Evolutionary conservation across 1,284 basidiomycete species (phyloP).

Genomic region (Tilletia horrida): DNA sequence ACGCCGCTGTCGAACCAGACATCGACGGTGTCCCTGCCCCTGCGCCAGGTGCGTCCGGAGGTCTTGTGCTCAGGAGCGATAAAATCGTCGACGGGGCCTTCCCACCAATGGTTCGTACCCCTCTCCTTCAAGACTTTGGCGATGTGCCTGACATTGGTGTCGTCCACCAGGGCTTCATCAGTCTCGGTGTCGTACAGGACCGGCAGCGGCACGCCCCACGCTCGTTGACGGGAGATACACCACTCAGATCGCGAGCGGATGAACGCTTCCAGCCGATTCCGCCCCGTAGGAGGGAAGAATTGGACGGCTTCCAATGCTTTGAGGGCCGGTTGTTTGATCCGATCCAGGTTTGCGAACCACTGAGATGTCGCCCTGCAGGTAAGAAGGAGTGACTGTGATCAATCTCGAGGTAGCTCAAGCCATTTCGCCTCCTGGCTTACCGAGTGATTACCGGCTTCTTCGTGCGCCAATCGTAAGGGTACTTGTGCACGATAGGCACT

Average conservation of each 20-base stretch:
- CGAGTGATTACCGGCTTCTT: slow-evolving; percentile 85
- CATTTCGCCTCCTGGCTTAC: slow-evolving; percentile 58
- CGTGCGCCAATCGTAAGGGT: slow-evolving; percentile 97
- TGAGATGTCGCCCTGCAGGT: slow-evolving; percentile 79
- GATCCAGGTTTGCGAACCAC: slow-evolving; percentile 91
- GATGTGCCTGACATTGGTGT: slow-evolving; percentile 72
- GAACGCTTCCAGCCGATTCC: slow-evolving; percentile 72
- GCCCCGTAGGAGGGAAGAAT: slow-evolving; percentile 66
- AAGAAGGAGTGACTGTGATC: too few relatives aligned
- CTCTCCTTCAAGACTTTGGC: slow-evolving; percentile 69
- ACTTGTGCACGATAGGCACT: slow-evolving; percentile 73
- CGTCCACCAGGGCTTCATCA: slow-evolving; percentile 65
- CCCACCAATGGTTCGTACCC: slow-evolving; percentile 87
- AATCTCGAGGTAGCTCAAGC: too few relatives aligned
- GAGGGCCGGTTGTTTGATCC: slow-evolving; percentile 74
- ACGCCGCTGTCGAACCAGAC: slow-evolving; percentile 99
- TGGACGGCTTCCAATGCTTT: slow-evolving; percentile 68
- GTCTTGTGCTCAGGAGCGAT: slow-evolving; percentile 42
- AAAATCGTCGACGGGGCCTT: slow-evolving; percentile 78
- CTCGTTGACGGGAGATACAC: slow-evolving; percentile 97
- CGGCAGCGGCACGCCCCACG: slow-evolving; percentile 97
- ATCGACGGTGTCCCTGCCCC: slow-evolving; percentile 88
- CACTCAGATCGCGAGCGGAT: slow-evolving; percentile 87
- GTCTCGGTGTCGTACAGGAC: slow-evolving; percentile 71
- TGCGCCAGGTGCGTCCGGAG: slow-evolving; percentile 31